Percentiles rank a stretch among this genome's conserved stretches.
These are phyloP conservation scores for Cyberlindnera maritima DNA, from an alignment of 805 yeast species.

Conservation along the genomic window DNA sequence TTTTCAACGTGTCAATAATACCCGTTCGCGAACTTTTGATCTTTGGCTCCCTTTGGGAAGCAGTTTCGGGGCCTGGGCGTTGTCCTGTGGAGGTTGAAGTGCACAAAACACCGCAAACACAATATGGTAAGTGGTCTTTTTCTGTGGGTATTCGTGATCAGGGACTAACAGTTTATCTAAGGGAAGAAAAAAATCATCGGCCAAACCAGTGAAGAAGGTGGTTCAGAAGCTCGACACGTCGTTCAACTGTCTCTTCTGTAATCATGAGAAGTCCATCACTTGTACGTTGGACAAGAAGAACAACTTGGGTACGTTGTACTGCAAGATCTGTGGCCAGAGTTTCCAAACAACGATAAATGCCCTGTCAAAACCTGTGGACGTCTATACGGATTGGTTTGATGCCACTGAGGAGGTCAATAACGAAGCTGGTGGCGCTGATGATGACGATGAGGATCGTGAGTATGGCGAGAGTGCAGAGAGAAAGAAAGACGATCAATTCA, in stretches of 20 bases:
- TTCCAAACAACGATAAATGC: constrained; percentile 86
- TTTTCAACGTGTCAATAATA: not conserved
- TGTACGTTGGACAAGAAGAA: constrained; percentile 86
- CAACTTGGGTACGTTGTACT: constrained; percentile 77
- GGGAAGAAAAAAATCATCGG: constrained; percentile 86
- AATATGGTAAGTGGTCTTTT: constrained; percentile 12
- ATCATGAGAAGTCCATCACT: constrained; percentile 88
- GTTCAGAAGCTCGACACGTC: constrained; percentile 78
- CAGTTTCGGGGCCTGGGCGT: not conserved
- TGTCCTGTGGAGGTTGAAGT: too few relatives aligned
- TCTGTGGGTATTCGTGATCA: not conserved
- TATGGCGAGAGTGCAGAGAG: constrained; percentile 15
- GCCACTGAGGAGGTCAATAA: constrained; percentile 73
- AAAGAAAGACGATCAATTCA: constrained; percentile 19
- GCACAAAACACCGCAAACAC: not conserved
- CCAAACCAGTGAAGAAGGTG: constrained; percentile 75
- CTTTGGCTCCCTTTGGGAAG: not conserved
- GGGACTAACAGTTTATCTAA: constrained; percentile 7
- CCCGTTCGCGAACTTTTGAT: not conserved
- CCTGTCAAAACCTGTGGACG: constrained; percentile 84
- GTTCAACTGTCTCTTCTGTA: constrained; percentile 91
- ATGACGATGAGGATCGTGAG: constrained; percentile 29
- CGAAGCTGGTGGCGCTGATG: constrained; percentile 33
- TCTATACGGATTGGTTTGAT: constrained; percentile 97
- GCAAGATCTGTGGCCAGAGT: constrained; percentile 92